Percentiles rank a stretch among this genome's conserved stretches.
These are phyloP conservation scores for Colletotrichum coccodes DNA, from an alignment of 2,329 filamentous ascomycete species.

Conservation along the genomic window DNA sequence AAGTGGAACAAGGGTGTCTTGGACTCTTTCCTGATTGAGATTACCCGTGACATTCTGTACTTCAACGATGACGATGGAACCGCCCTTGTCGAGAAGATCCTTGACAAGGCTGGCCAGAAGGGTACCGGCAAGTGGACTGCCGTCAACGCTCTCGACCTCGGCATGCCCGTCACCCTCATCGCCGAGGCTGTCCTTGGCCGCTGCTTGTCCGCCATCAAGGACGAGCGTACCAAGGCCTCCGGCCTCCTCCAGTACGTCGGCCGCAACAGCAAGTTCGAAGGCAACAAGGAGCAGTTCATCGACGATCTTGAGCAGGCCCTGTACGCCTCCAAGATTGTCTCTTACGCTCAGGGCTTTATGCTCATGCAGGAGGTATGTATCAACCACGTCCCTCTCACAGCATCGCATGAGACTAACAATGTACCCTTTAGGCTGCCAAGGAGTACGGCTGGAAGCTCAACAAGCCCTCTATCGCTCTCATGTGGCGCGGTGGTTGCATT, in stretches of 20 bases:
- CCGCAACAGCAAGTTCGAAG: slow-evolving; percentile 82
- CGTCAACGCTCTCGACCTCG: slow-evolving; percentile 97
- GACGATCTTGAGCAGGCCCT: slow-evolving; percentile 98
- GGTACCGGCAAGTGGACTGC: slow-evolving; percentile 99
- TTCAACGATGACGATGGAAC: slow-evolving; percentile 95
- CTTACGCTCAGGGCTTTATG: slow-evolving; percentile 99
- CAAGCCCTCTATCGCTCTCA: slow-evolving; percentile 99
- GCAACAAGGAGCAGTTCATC: slow-evolving; percentile 93
- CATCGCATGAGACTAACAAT: slow-evolving; percentile 35
- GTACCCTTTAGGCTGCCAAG: slow-evolving; percentile 77
- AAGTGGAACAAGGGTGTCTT: slow-evolving; percentile 99
- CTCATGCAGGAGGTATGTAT: slow-evolving; percentile 88
- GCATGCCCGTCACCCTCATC: slow-evolving; percentile 98
- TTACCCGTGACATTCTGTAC: slow-evolving; percentile 98
- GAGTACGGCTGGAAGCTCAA: slow-evolving; percentile 99
- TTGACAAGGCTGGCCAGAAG: slow-evolving; percentile 98
- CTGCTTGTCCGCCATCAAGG: slow-evolving; percentile 94
- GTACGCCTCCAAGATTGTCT: slow-evolving; percentile 99
- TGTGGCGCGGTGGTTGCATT: slow-evolving; percentile 99
- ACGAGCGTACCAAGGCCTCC: slow-evolving; percentile 86
- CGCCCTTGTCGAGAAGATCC: slow-evolving; percentile 96
- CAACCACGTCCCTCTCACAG: neutral
- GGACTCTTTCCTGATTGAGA: slow-evolving; percentile 99
- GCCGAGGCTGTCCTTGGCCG: slow-evolving; percentile 96
- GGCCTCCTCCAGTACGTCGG: slow-evolving; percentile 79